Conservation (phyloP, 768 basidiomycete species). For the Pleurotus giganteus region DNA sequence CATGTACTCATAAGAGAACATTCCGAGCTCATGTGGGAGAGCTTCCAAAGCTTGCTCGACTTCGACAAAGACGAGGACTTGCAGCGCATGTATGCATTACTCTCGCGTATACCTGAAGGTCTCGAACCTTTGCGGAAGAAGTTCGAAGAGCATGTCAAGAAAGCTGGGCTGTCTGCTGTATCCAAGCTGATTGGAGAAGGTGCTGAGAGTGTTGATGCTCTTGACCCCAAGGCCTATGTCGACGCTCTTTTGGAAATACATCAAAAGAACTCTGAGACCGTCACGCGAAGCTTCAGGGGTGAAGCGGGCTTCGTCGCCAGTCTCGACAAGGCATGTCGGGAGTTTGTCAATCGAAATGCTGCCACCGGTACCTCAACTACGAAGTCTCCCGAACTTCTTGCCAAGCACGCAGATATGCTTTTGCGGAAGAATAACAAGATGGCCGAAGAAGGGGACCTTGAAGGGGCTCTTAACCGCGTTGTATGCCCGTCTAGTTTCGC, state of each 20-base stretch:
- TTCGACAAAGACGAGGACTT: slow-evolving; percentile 94
- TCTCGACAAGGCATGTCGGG: slow-evolving; percentile 92
- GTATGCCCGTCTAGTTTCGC: slow-evolving; percentile 47
- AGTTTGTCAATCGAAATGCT: slow-evolving; percentile 92
- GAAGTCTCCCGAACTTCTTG: slow-evolving; percentile 89
- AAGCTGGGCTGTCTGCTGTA: slow-evolving; percentile 79
- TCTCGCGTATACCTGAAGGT: slow-evolving; percentile 87
- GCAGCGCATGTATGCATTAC: slow-evolving; percentile 91
- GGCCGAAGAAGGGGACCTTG: slow-evolving; percentile 87
- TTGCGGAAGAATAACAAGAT: slow-evolving; percentile 95
- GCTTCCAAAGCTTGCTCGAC: slow-evolving; percentile 86
- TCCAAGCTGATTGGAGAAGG: slow-evolving; percentile 66
- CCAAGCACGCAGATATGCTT: slow-evolving; percentile 87
- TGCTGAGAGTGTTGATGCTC: slow-evolving; percentile 51
- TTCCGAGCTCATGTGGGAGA: slow-evolving; percentile 84
- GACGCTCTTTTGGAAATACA: slow-evolving; percentile 91
- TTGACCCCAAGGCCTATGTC: slow-evolving; percentile 94
- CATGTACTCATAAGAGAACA: slow-evolving; percentile 89
- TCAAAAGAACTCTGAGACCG: slow-evolving; percentile 87
- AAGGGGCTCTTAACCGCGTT: slow-evolving; percentile 86
- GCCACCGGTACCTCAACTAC: slow-evolving; percentile 84
- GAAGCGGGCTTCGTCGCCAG: slow-evolving; percentile 93
- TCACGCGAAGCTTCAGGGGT: slow-evolving; percentile 84
- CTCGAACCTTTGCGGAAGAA: slow-evolving; percentile 87
- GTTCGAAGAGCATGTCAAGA: slow-evolving; percentile 96